Conservation (phyloP, 1,284 basidiomycete species). For the Lentinula novae-zelandiae region DNA sequence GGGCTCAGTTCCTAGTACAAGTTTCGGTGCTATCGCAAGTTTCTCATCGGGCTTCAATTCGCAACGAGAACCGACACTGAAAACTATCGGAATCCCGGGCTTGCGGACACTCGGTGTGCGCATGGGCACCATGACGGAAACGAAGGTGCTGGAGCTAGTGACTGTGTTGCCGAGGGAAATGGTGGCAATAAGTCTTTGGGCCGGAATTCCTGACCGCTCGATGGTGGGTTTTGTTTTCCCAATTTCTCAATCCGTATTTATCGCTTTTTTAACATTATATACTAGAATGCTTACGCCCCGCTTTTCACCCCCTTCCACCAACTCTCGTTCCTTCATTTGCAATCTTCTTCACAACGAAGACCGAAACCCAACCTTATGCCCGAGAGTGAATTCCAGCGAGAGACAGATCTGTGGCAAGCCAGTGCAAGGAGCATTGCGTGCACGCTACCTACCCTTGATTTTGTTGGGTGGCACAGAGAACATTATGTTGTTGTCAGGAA, state of each 20-base stretch:
- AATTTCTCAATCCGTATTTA: neutral
- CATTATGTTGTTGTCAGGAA: slow-evolving; percentile 57
- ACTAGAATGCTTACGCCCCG: slow-evolving; percentile 48
- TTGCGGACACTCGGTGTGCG: slow-evolving; percentile 53
- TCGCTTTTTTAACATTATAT: neutral
- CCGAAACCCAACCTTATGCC: slow-evolving; percentile 55
- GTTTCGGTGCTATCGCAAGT: slow-evolving; percentile 7
- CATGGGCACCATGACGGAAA: slow-evolving; percentile 44
- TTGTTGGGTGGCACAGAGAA: slow-evolving; percentile 66
- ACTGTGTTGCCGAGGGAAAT: slow-evolving; percentile 44
- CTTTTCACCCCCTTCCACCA: slow-evolving; percentile 43
- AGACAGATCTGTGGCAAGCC: slow-evolving; percentile 54
- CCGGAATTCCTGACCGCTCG: slow-evolving; percentile 42
- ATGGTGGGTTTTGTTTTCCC: slow-evolving; percentile 35
- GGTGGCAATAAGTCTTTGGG: slow-evolving; percentile 49
- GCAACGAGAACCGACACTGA: neutral
- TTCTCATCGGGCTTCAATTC: neutral
- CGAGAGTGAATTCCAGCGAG: slow-evolving; percentile 53
- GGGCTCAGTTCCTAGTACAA: neutral
- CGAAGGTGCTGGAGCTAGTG: slow-evolving; percentile 36
- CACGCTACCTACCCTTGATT: slow-evolving; percentile 50
- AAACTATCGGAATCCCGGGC: slow-evolving; percentile 20
- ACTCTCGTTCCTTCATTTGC: slow-evolving; percentile 57
- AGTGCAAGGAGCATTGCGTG: slow-evolving; percentile 46
- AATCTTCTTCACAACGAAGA: slow-evolving; percentile 40